phyloP scores from a whole-genome alignment of 2,329 filamentous ascomycete species.

The Knufia fluminis region DNA sequence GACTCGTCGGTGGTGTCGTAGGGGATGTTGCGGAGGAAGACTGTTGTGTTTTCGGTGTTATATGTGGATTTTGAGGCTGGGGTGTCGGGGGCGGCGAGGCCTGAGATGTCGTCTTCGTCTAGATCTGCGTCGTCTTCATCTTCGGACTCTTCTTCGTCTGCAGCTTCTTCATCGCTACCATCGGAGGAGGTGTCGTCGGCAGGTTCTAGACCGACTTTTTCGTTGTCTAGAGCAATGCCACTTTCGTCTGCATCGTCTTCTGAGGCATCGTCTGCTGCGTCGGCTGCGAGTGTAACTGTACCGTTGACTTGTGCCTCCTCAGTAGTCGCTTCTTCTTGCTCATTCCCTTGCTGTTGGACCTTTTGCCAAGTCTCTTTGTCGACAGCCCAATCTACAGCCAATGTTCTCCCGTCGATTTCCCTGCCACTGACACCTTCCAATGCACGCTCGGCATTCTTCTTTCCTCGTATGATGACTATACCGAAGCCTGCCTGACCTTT shows the following conservation, averaged over 20 bases:
- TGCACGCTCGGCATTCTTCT: slow-evolving; percentile 84
- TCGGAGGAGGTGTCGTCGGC: slow-evolving; percentile 32
- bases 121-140: slow-evolving; percentile 34
- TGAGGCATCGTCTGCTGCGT: slow-evolving; percentile 34
- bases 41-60: slow-evolving; percentile 54
- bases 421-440: slow-evolving; percentile 80
- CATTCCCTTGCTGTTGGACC: slow-evolving; percentile 38
- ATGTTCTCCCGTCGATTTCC: slow-evolving; percentile 71
- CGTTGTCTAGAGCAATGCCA: slow-evolving; percentile 30
- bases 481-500: slow-evolving; percentile 77
- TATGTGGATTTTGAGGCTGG: slow-evolving; percentile 1
- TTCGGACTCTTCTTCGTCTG: slow-evolving; percentile 35
- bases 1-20: slow-evolving; percentile 77
- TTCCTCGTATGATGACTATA: slow-evolving; percentile 79
- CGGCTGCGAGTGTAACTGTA: slow-evolving; percentile 50
- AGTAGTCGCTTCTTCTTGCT: slow-evolving; percentile 27
- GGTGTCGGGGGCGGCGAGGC: slow-evolving; percentile 32
- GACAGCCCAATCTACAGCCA: slow-evolving; percentile 96
- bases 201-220: slow-evolving; percentile 36
- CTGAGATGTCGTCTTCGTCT: slow-evolving; percentile 37
- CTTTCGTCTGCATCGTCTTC: slow-evolving; percentile 27
- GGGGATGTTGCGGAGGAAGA: slow-evolving; percentile 91
- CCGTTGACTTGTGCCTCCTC: slow-evolving; percentile 39
- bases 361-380: slow-evolving; percentile 80
- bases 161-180: slow-evolving; percentile 36